phyloP scores from a whole-genome alignment of 176 grass and related monocot genomes.

The Eragrostis curvula region DNA sequence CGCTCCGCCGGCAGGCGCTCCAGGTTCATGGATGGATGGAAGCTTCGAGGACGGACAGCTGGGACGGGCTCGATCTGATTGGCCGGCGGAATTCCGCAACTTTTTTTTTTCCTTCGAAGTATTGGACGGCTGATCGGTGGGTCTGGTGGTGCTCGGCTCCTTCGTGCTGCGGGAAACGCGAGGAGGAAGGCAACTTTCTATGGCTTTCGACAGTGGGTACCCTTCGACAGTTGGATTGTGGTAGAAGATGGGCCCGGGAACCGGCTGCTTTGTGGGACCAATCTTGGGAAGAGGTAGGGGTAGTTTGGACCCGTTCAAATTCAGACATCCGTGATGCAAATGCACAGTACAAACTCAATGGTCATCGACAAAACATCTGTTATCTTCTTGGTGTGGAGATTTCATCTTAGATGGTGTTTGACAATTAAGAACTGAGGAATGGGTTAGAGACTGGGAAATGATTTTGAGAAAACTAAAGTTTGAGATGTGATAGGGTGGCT shows the following conservation, averaged over 20 bases:
- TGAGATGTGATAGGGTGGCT: too few relatives aligned
- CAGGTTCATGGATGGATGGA: slow-evolving; percentile 56
- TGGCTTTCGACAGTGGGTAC: slow-evolving; percentile 3
- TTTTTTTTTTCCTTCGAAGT: neutral
- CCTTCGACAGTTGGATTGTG: neutral
- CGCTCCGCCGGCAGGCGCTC: slow-evolving; percentile 47
- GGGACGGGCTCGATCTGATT: slow-evolving; percentile 43
- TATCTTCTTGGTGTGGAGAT: too few relatives aligned
- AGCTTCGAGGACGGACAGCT: slow-evolving; percentile 24
- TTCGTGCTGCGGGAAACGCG: slow-evolving; percentile 31
- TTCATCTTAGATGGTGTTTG: too few relatives aligned
- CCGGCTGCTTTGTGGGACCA: neutral
- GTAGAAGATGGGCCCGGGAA: neutral
- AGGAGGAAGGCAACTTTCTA: neutral
- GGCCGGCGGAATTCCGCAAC: slow-evolving; percentile 20
- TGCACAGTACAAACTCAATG: neutral
- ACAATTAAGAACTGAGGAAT: too few relatives aligned
- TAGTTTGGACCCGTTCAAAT: neutral
- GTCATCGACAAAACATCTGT: too few relatives aligned
- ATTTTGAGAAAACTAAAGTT: too few relatives aligned
- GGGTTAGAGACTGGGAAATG: too few relatives aligned
- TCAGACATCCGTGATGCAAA: neutral
- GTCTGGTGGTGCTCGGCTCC: neutral
- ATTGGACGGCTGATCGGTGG: slow-evolving; percentile 19
- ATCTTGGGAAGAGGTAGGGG: neutral